Conservation (phyloP, 495 filamentous ascomycete genomes). For the Neurospora africana region DNA sequence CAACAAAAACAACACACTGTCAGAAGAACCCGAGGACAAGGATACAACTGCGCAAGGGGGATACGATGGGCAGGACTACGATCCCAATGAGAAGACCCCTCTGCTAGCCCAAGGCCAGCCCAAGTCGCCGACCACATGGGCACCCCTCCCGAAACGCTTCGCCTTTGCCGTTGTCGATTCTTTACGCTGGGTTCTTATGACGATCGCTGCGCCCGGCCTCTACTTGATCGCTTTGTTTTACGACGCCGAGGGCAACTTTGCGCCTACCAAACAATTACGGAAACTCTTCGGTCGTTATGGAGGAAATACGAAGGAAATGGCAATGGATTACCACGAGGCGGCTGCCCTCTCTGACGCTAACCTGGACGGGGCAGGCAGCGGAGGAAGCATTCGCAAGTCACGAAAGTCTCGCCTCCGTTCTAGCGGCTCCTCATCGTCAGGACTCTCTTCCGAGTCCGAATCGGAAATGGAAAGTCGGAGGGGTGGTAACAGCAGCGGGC, state of each 20-base stretch:
- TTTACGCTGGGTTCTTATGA: constrained; percentile 64
- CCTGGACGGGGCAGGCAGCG: constrained; percentile 4
- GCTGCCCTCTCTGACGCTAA: constrained; percentile 24
- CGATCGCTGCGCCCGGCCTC: constrained; percentile 63
- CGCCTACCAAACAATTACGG: constrained; percentile 51
- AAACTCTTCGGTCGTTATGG: constrained; percentile 43
- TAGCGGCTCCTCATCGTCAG: constrained; percentile 51
- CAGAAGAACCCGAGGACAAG: constrained; percentile 22
- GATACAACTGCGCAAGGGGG: neutral
- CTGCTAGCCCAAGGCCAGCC: constrained; percentile 36
- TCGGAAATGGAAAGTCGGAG: constrained; percentile 33
- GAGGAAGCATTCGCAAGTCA: constrained; percentile 14
- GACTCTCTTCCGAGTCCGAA: constrained; percentile 49
- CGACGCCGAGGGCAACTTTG: constrained; percentile 70
- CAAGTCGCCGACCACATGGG: constrained; percentile 31
- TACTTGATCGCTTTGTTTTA: constrained; percentile 75
- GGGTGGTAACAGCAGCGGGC: constrained; percentile 11
- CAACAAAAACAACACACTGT: constrained; percentile 24
- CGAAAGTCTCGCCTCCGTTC: constrained; percentile 31
- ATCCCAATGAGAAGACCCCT: constrained; percentile 55
- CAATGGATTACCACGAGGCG: constrained; percentile 26
- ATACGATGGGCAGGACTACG: constrained; percentile 8
- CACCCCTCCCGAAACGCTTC: constrained; percentile 47
- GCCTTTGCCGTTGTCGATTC: constrained; percentile 48
- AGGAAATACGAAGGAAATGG: constrained; percentile 25